A percentile compares a stretch with the other conserved stretches of the same genome.
These are phyloP conservation scores for Leucosporidium yakuticum DNA, from an alignment of 768 basidiomycete genomes.

Conservation along the genomic window DNA sequence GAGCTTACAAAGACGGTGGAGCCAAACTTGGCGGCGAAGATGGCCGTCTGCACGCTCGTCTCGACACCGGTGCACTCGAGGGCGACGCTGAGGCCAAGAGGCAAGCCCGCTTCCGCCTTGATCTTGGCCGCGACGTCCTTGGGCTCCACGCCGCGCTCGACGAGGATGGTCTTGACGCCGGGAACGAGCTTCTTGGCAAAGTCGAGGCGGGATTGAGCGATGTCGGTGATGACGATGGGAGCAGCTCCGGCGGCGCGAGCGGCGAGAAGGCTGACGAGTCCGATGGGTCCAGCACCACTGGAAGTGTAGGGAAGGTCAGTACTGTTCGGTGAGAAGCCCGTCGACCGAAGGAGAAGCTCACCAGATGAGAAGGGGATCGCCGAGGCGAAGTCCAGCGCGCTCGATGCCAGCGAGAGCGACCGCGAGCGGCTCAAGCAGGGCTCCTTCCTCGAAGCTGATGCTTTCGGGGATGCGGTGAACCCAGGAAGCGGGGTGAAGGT, in stretches of 20 bases:
- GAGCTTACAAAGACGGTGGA: constrained; percentile 39
- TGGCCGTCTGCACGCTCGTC: constrained; percentile 43
- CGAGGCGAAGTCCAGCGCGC: constrained; percentile 43
- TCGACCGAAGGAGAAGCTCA: constrained; percentile 22
- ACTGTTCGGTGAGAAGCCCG: background rate
- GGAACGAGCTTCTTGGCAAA: constrained; percentile 46
- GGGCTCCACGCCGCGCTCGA: constrained; percentile 39
- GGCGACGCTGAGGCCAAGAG: constrained; percentile 38
- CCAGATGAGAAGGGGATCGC: constrained; percentile 47
- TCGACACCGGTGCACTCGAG: constrained; percentile 49
- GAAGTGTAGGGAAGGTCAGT: background rate
- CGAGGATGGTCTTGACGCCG: constrained; percentile 42
- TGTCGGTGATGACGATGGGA: constrained; percentile 48
- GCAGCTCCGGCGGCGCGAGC: constrained; percentile 46
- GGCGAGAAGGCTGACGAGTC: constrained; percentile 45
- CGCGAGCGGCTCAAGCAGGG: constrained; percentile 45
- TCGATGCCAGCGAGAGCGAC: constrained; percentile 48
- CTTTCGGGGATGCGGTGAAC: constrained; percentile 46
- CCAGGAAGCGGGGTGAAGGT: constrained; percentile 44
- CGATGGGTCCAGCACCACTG: constrained; percentile 48
- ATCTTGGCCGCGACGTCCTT: constrained; percentile 40
- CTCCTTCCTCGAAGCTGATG: constrained; percentile 46
- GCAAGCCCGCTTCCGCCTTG: constrained; percentile 40
- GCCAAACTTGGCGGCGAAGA: constrained; percentile 45
- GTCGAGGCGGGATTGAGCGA: constrained; percentile 44